Conservation (phyloP, 805 yeast genomes). For the Schizosaccharomyces cryophilus region DNA sequence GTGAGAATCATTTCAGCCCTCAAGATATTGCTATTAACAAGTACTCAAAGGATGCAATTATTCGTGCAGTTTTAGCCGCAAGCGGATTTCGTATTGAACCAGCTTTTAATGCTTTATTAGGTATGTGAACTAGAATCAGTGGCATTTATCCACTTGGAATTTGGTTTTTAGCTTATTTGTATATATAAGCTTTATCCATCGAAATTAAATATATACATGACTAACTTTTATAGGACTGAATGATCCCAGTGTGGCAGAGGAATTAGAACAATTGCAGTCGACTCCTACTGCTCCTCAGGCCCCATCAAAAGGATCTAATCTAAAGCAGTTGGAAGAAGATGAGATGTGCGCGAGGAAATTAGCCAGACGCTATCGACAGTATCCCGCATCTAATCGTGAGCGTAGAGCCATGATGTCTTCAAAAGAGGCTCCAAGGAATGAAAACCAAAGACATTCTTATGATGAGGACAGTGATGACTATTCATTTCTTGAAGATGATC, state of each 20-base stretch:
- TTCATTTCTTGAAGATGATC: background rate
- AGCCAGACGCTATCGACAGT: background rate
- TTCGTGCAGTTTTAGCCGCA: background rate
- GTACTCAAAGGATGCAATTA: background rate
- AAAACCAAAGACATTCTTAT: background rate
- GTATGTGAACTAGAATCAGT: background rate
- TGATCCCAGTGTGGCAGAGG: background rate
- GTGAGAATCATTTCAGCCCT: background rate
- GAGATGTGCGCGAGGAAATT: background rate
- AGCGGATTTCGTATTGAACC: background rate
- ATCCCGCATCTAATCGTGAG: background rate
- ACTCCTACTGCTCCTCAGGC: background rate
- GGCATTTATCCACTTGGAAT: too few relatives aligned
- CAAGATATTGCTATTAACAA: background rate
- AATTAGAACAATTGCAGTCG: background rate
- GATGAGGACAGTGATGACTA: background rate
- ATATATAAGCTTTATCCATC: too few relatives aligned
- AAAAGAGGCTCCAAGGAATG: too few relatives aligned
- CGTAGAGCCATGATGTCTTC: too few relatives aligned
- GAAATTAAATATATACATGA: too few relatives aligned
- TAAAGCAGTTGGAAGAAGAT: background rate
- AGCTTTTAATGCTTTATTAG: background rate
- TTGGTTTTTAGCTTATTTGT: too few relatives aligned
- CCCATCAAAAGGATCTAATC: background rate
- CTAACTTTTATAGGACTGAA: background rate